Base-by-base conservation (phyloP, 2,329 filamentous ascomycete genomes). In the Aureobasidium vineae region DNA sequence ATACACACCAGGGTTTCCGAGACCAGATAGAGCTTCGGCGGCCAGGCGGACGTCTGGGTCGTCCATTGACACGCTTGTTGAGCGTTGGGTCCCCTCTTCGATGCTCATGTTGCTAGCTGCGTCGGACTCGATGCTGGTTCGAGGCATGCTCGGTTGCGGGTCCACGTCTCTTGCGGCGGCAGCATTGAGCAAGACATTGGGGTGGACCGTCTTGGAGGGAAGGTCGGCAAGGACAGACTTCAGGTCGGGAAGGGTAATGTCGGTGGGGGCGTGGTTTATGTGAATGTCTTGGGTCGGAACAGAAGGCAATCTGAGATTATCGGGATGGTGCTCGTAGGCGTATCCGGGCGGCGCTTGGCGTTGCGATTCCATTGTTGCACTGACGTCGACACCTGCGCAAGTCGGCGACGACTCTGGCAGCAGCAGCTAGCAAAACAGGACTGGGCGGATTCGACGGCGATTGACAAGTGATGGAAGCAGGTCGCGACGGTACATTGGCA, bases 21-120 rank as follows among this genome's bases (percentile, higher is more conserved):
- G 72, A 23, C 80, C 81, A 45, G 79, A 81, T 69, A 84, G 71
- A 41, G 81, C 81, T 73, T 84, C 81, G 23, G 81, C 81, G 6
- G 81, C 82, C 59, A 81, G 73, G 21, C 81, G 75, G 67, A 82
- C 80, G 67, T 83, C 78, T 16, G 79, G 77, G 67, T 83, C 81
- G 28, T 82, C 80, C 70, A 81, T 77, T 47, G 79, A 81, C 41
- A 80, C 69, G 65, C 80, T 82, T 60, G 75, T 75, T 49, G 79
- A 77, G 56, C 79, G 72, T 49, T 67, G 66, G 3, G 56, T 69
- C 5, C 75, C 73, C 21, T 80, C 76, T 47, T 79, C 77, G 19
- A 73, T 71, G 69, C 79, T 81, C 70, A 77, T 75, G 26, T 79
- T 75, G 69, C 80, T 81, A 28, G 76, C 78, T 7, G 75, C 79